Evolutionary conservation across 768 basidiomycete genomes (phyloP), one percentile per base, ranked within the genome.

Genomic region (Aureoboletus auriporus): DNA sequence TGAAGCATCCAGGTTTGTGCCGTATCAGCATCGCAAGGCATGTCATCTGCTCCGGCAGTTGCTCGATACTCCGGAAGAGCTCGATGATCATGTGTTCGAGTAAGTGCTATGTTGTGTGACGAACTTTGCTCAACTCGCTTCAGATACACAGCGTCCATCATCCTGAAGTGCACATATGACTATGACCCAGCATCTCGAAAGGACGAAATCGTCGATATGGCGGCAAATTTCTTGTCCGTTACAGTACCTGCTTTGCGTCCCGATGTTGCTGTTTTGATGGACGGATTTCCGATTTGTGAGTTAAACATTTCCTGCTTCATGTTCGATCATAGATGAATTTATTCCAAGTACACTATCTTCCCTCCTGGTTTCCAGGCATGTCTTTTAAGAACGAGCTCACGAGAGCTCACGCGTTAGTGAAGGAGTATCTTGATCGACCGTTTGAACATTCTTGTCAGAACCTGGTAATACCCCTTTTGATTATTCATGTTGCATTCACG

Each of bases 311-410:
- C 0, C 6, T 11, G 2, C 9, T 30, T 14, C 6, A n/a, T 41
- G 4, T 46, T 27, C 9, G 1, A 12, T 31, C 30, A 31, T 7
- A 11, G 4, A 37, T 20, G 8, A 23, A 23, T 20, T 37, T 16
- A 9, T 37, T 36, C 20, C 8, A 1, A 52, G 51, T 52, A 12
- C 31, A 40, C 3, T 5, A 35, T 10, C 30, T 53, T 5, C 49
- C 52, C 0, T 37, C 49, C 1, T 55, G 54, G 53, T 34, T 53
- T 12, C 51, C 51, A 8, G 43, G 47, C 2, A 23, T 23, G 20
- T 23, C 20, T 23, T 23, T 23, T 23, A 23, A 23, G 20, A 23
- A 23, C 20, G 20, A 53, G 45, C 42, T 46, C 35, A 12, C 20
- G 39, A 39, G 6, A 12, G 16, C n/a, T 6, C 12, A 4, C 20